A percentile compares a stretch with the other conserved stretches of the same genome.
phyloP scores from a whole-genome alignment of 257 asterid species.

The Sherardia arvensis region DNA sequence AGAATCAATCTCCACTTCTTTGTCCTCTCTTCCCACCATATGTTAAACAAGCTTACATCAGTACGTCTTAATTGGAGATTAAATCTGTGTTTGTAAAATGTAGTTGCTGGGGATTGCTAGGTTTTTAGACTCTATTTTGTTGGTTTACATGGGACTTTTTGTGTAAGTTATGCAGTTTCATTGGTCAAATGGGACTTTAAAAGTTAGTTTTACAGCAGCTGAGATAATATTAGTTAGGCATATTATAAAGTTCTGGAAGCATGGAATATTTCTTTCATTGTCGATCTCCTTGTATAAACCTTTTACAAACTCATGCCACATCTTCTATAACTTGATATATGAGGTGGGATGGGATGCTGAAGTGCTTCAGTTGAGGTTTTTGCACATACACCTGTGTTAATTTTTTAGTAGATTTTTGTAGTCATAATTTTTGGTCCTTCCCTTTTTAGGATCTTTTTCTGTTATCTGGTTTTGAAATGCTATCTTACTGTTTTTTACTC shows the following conservation, averaged over 20 bases:
- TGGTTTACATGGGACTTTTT: background rate
- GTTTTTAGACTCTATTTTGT: background rate
- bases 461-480: background rate
- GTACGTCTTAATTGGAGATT: background rate
- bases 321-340: background rate
- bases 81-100: background rate
- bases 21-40: background rate
- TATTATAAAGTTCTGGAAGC: background rate
- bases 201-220: background rate
- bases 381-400: background rate
- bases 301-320: background rate
- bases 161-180: background rate
- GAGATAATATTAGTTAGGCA: background rate
- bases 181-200: background rate
- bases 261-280: background rate
- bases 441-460: background rate
- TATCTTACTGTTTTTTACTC: conserved; percentile 7
- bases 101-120: background rate
- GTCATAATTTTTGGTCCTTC: background rate
- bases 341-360: background rate
- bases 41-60: background rate
- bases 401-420: background rate
- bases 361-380: background rate
- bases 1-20: background rate
- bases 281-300: background rate